These are phyloP conservation scores for Lippia alba DNA, from an alignment of 305 asterid genomes.

Conservation along the genomic window DNA sequence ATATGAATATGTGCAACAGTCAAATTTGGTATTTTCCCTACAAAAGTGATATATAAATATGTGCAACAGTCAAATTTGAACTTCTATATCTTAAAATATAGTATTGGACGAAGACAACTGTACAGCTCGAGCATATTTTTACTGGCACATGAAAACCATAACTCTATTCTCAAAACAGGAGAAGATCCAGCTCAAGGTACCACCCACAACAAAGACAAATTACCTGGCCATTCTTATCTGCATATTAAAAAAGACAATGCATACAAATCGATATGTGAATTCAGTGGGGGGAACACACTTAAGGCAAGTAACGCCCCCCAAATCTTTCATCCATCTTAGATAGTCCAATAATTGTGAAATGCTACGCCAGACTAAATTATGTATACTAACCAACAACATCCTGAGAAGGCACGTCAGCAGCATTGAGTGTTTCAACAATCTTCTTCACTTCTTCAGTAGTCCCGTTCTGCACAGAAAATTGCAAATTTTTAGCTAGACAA, in stretches of 20 bases:
- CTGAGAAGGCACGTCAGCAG: slow-evolving; percentile 80
- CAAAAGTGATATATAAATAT: slow-evolving; percentile 4
- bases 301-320: background rate
- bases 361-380: background rate
- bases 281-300: slow-evolving; percentile 1
- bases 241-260: background rate
- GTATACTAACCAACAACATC: slow-evolving; percentile 87
- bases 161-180: background rate
- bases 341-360: background rate
- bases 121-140: background rate
- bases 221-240: slow-evolving; percentile 9
- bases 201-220: slow-evolving; percentile 14
- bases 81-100: background rate
- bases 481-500: slow-evolving; percentile 1
- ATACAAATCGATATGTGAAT: background rate
- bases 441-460: slow-evolving; percentile 91
- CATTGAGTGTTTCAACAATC: slow-evolving; percentile 77
- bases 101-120: background rate
- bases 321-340: background rate
- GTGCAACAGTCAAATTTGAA: background rate
- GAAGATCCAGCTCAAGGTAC: background rate
- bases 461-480: slow-evolving; percentile 70
- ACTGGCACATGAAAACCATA: background rate
- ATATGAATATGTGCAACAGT: too few species aligned
- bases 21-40: slow-evolving; percentile 2